phyloP scores from a whole-genome alignment of 345 rosid species.

The Physaria fendleri region DNA sequence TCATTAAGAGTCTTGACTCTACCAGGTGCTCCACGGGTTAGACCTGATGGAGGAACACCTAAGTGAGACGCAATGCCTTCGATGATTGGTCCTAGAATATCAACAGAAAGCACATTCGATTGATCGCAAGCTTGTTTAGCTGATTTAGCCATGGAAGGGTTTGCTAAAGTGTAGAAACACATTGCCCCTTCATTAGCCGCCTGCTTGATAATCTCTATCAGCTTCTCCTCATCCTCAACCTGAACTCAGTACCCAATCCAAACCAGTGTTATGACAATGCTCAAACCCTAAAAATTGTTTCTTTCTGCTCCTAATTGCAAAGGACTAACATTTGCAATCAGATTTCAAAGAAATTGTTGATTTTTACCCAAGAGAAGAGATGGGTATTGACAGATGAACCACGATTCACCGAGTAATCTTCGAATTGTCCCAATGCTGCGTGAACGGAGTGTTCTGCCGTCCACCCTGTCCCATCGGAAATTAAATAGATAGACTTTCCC shows the following conservation, averaged over 20 bases:
- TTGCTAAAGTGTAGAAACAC: constrained; percentile 72
- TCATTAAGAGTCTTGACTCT: constrained; percentile 63
- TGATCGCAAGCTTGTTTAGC: constrained; percentile 55
- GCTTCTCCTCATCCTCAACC: constrained; percentile 69
- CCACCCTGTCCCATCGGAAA: constrained; percentile 96
- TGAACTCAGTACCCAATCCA: constrained; percentile 17
- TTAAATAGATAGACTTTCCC: constrained; percentile 69
- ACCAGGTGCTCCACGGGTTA: constrained; percentile 81
- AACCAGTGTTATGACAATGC: neutral
- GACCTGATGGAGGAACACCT: constrained; percentile 77
- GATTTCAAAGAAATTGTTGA: neutral
- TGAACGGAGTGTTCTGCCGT: constrained; percentile 75
- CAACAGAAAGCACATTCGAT: constrained; percentile 57
- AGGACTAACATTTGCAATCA: too few species aligned
- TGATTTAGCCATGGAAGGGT: constrained; percentile 64
- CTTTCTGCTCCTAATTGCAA: neutral
- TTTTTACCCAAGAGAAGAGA: constrained; percentile 78
- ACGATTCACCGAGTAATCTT: constrained; percentile 57
- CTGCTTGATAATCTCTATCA: constrained; percentile 67
- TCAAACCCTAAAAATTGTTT: neutral
- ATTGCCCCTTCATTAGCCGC: constrained; percentile 77
- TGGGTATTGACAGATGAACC: constrained; percentile 75
- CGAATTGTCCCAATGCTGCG: constrained; percentile 90
- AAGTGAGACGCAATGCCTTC: constrained; percentile 72
- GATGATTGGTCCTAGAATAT: constrained; percentile 75